Conservation (phyloP, 108 stramenopile species). For the Nitzschia sp. region DNA sequence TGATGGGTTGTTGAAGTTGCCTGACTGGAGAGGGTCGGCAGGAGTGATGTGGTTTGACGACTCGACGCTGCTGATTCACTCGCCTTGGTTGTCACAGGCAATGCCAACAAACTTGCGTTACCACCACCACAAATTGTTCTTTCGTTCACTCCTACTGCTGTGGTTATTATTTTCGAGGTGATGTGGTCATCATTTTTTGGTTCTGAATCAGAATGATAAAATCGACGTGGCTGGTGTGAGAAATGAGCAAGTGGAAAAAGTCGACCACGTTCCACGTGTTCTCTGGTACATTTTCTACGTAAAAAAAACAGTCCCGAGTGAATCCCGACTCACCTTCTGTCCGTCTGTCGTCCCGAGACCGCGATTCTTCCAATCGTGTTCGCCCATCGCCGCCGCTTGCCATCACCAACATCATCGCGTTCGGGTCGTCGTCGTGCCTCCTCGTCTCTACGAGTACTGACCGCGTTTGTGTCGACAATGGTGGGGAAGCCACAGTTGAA, state of each 20-base stretch:
- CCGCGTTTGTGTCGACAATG: neutral
- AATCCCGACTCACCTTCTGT: slow-evolving; percentile 7
- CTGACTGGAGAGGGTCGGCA: neutral
- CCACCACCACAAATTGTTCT: neutral
- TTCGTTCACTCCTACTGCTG: neutral
- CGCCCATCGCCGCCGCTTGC: neutral
- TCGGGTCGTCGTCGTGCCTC: neutral
- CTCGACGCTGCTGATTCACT: neutral
- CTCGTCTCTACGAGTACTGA: too few species aligned
- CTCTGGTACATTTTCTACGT: slow-evolving; percentile 1
- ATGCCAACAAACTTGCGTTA: too few species aligned
- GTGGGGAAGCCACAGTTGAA: neutral
- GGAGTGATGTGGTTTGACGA: neutral
- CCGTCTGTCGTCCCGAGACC: slow-evolving; percentile 2
- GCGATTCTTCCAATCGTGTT: slow-evolving; percentile 2
- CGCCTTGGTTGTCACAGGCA: neutral
- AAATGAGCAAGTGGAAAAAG: too few species aligned
- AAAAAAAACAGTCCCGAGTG: neutral
- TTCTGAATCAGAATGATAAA: slow-evolving; percentile 3
- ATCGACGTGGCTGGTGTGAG: slow-evolving; percentile 9
- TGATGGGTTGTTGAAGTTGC: slow-evolving; percentile 1
- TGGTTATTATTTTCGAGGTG: neutral
- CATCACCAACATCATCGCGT: slow-evolving; percentile 4
- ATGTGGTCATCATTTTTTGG: slow-evolving; percentile 3
- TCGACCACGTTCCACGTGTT: neutral